phyloP scores from a whole-genome alignment of 176 grass and related monocot genomes.

The Elymus sibiricus region DNA sequence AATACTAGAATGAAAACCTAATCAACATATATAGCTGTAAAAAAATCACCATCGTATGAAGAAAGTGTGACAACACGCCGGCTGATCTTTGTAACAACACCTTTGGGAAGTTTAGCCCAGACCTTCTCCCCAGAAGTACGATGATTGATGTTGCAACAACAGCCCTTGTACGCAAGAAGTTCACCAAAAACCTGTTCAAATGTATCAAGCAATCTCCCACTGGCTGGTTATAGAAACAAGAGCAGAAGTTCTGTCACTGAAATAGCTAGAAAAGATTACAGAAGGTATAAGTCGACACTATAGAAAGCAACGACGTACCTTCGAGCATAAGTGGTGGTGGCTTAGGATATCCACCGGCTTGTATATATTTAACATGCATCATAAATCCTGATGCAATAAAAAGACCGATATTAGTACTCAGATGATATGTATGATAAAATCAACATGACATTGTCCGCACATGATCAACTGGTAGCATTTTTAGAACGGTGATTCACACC shows the following conservation, averaged over 20 bases:
- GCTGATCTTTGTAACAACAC: background rate
- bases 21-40: background rate
- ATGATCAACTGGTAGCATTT: background rate
- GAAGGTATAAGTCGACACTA: background rate
- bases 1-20: background rate
- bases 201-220: background rate
- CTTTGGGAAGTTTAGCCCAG: background rate
- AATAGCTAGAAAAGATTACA: background rate
- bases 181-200: conserved; percentile 30
- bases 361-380: too few species aligned
- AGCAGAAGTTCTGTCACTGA: background rate
- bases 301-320: background rate
- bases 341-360: background rate
- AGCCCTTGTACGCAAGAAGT: background rate
- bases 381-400: too few species aligned
- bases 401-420: too few species aligned
- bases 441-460: background rate
- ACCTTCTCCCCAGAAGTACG: background rate
- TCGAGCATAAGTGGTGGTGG: conserved; percentile 31
- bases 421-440: too few species aligned
- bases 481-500: background rate
- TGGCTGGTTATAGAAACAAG: conserved; percentile 6
- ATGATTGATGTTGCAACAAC: background rate
- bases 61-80: conserved; percentile 19
- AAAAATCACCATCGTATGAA: conserved; percentile 20